Base-by-base conservation (phyloP, 2,329 filamentous ascomycete genomes). In the Geoglossum cookeanum region DNA sequence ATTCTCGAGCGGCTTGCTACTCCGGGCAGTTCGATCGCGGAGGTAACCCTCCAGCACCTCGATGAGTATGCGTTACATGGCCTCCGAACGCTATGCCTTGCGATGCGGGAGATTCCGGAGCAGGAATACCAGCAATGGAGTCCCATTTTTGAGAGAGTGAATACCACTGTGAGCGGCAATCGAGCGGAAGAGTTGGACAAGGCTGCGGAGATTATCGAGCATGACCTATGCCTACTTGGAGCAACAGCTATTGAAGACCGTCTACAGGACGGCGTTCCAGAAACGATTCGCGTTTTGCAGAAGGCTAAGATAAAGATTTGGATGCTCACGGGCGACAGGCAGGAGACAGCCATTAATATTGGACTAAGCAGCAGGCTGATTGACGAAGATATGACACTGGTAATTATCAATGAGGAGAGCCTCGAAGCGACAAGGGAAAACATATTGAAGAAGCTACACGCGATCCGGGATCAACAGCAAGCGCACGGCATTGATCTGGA, bases 291-390 rank as follows among this genome's bases (percentile, higher is more conserved):
- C 68, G 98, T 92, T 0, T 75, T 98, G 32, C 94, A 98, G 69
- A 86, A 90, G 62, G 92, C 94, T 29, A 91, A 90, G 57, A 97
- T 98, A 75, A 98, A 98, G 72, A 84, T 98, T 57, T 98, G 92
- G 92, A 92, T 98, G 22, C 71, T 98, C 69, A 98, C 92, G 45
- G 92, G 92, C 64, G 92, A 98, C 74, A 81, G 92, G 65, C 94
- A 98, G 71, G 92, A 98, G 71, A 98, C 92, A 32, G 92, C 92
- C 58, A 98, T 98, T 78, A 98, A 98, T 69, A 98, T 98, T 63
- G 92, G 94, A 62, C 98, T 98, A 92, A 96, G 89, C 68, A 98
- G 92, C 73, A 97, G 97, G 72, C 78, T 98, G 55, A 87, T 98
- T 60, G 95, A 89, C 63, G 92, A 98, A 70, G 94, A 98, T 65